Evolutionary conservation across 371 early-diverging fungal genomes (phyloP).

Genomic region (Mucor velutinosus): DNA sequence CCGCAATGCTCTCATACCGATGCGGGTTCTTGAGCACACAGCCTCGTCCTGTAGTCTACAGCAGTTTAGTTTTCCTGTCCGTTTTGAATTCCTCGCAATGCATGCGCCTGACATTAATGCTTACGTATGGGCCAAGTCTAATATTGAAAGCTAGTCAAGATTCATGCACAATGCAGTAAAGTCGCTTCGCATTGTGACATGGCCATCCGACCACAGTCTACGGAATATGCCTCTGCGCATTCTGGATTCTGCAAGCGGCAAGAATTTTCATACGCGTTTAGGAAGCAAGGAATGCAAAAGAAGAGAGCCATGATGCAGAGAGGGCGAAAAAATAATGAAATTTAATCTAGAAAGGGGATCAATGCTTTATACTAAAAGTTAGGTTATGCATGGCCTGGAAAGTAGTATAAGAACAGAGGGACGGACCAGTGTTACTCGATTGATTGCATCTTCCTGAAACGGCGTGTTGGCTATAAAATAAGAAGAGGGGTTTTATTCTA

Average conservation of each 20-base stretch:
- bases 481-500: background rate
- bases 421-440: background rate
- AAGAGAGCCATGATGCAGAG: background rate
- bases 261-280: background rate
- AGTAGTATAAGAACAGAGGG: background rate
- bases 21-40: background rate
- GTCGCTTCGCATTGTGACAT: too few relatives aligned
- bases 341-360: background rate
- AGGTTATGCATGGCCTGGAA: background rate
- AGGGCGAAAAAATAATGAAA: background rate
- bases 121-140: too few relatives aligned
- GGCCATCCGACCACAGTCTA: too few relatives aligned
- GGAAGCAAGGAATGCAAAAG: background rate
- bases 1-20: background rate
- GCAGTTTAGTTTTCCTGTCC: too few relatives aligned
- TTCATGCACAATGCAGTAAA: too few relatives aligned
- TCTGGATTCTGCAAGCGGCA: too few relatives aligned
- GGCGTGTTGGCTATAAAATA: background rate
- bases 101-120: too few relatives aligned
- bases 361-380: background rate
- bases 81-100: too few relatives aligned
- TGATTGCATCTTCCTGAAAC: background rate
- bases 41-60: background rate
- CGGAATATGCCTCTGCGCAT: too few relatives aligned
- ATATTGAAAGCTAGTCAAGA: too few relatives aligned